Conservation (phyloP, 371 early-diverging fungal species). For the Apophysomyces variabilis region DNA sequence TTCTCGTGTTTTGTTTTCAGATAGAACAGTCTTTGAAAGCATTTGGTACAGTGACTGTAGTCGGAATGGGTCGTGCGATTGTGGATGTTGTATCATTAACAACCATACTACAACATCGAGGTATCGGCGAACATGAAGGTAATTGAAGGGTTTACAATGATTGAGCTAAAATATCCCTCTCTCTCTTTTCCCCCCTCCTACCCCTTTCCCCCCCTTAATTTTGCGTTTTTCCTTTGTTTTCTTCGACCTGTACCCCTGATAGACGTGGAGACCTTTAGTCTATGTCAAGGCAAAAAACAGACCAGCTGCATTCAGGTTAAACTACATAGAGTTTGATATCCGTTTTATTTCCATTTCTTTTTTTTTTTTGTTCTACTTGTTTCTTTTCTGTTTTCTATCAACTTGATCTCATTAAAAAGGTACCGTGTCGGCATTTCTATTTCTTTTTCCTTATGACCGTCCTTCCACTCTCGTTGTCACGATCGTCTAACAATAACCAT, state of each 20-base stretch:
- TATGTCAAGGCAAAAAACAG: constrained; percentile 27
- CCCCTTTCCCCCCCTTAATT: too few species aligned
- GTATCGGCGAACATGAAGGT: constrained; percentile 49
- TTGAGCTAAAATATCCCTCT: too few species aligned
- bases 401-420: background rate
- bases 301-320: constrained; percentile 46
- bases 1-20: constrained; percentile 12
- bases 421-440: constrained; percentile 9
- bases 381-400: constrained; percentile 6
- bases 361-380: background rate
- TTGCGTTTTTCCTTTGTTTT: background rate
- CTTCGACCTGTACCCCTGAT: constrained; percentile 5
- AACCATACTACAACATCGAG: constrained; percentile 39
- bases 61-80: constrained; percentile 48
- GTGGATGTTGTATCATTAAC: constrained; percentile 46
- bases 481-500: constrained; percentile 12
- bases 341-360: background rate
- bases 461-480: background rate
- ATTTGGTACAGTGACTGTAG: constrained; percentile 40
- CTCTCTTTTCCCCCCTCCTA: too few species aligned
- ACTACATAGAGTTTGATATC: constrained; percentile 19
- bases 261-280: constrained; percentile 46
- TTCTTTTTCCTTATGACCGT: background rate
- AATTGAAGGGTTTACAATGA: constrained; percentile 3
- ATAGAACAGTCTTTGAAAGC: constrained; percentile 34